Base-by-base conservation (phyloP, 2,329 filamentous ascomycete genomes). In the Helminthosporium solani region DNA sequence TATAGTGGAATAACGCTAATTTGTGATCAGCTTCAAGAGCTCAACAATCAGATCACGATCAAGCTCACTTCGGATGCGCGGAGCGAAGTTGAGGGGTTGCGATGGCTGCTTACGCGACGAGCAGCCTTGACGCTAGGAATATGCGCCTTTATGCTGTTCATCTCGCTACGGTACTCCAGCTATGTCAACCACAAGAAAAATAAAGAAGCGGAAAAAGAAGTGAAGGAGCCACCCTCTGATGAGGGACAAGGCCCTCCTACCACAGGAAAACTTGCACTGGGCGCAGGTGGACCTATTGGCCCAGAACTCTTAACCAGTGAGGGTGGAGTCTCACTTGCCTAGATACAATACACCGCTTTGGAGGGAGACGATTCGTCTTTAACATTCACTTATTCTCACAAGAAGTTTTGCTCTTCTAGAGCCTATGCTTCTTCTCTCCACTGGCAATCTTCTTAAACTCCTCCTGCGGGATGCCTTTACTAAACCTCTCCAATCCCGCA, bases 21-120 rank as follows among this genome's bases (percentile, higher is more conserved):
- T 6, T 9, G 3, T 35, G 18, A 55, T 11, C 61, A 89, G 79
- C 91, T 96, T 52, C 91, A 96, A 77, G 87, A 96, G 74, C 80
- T 97, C 57, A 95, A 92, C 72, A 96, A 97, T 73, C 94, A 95
- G 68, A 97, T 99, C 69, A 95, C 88, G 18, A 90, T 96, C 25
- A 80, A 83, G 33, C 79, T 99, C 34, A 95, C 90, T 68, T 94
- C 89, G 52, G 94, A 97, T 69, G 84, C 87, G 38, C 91, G 92
- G 67, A 92, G 88, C 3, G 88, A 96, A 60, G 91, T 97, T 39
- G 94, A 99, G 70, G 87, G 86, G 1, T 75, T 99, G 39, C 80
- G 94, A 49, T 97, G 94, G 94, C 84, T 96, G 33, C 72, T 86
- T 46, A 86, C 84, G 8, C 72, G 84, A 36, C 73, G 84, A n/a